phyloP scores from a whole-genome alignment of 805 yeast genomes.

The Yarrowia sp. region DNA sequence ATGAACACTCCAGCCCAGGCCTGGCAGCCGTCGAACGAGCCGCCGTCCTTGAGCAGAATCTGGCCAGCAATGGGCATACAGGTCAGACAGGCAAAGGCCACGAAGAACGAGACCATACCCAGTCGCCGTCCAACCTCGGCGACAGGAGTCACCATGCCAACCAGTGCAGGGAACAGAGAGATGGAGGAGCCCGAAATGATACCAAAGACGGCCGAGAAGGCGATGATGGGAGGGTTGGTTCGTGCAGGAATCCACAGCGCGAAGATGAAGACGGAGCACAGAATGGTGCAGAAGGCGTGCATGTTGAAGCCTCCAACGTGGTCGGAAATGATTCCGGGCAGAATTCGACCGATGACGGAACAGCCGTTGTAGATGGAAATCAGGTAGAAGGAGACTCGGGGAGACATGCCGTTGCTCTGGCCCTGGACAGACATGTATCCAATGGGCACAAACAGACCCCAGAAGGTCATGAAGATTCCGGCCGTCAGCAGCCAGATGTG shows the following conservation, averaged over 20 bases:
- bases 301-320: constrained; percentile 63
- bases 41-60: constrained; percentile 14
- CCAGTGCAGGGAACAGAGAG: constrained; percentile 70
- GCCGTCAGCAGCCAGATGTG: constrained; percentile 46
- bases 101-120: constrained; percentile 65
- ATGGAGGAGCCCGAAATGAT: constrained; percentile 67
- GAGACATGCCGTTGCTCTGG: constrained; percentile 43
- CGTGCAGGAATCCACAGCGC: constrained; percentile 65
- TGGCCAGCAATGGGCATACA: constrained; percentile 53
- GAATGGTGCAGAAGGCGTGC: constrained; percentile 56
- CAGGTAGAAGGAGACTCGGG: constrained; percentile 49
- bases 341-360: constrained; percentile 61
- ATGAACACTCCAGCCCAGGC: constrained; percentile 36
- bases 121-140: constrained; percentile 71
- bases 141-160: constrained; percentile 66
- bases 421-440: constrained; percentile 68
- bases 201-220: constrained; percentile 63
- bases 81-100: constrained; percentile 50
- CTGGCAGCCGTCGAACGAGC: constrained; percentile 28
- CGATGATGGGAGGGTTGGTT: constrained; percentile 52
- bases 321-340: constrained; percentile 65
- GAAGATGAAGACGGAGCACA: constrained; percentile 57
- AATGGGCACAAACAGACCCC: constrained; percentile 58
- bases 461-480: constrained; percentile 54
- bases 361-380: constrained; percentile 57